Conservation (phyloP, 2,329 filamentous ascomycete genomes). For the Rhynchosporium graminicola region DNA sequence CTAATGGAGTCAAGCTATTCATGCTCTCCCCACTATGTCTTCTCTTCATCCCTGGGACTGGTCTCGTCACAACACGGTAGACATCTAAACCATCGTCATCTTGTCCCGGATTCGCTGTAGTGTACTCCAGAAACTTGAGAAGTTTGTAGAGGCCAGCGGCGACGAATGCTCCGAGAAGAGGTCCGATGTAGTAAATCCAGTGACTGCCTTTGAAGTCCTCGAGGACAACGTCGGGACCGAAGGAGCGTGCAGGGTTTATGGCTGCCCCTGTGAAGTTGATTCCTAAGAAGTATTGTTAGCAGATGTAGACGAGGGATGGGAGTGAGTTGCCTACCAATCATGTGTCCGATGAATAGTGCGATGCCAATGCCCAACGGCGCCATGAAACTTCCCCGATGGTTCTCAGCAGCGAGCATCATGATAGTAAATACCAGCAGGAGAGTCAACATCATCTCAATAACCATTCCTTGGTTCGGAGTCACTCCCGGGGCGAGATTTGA, state of each 20-base stretch:
- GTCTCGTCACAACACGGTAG: slow-evolving; percentile 12
- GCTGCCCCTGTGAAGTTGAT: slow-evolving; percentile 50
- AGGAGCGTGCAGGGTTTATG: slow-evolving; percentile 49
- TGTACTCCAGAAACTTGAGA: slow-evolving; percentile 53
- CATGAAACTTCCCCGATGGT: slow-evolving; percentile 70
- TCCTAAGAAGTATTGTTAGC: slow-evolving; percentile 33
- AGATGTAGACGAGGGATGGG: neutral
- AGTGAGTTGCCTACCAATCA: slow-evolving; percentile 23
- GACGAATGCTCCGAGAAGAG: slow-evolving; percentile 49
- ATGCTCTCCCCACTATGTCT: slow-evolving; percentile 9
- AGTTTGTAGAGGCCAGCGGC: slow-evolving; percentile 50
- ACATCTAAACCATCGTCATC: slow-evolving; percentile 38
- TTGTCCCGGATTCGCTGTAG: slow-evolving; percentile 52
- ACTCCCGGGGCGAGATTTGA: slow-evolving; percentile 45
- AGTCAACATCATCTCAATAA: slow-evolving; percentile 51
- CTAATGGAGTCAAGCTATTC: neutral
- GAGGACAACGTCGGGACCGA: slow-evolving; percentile 48
- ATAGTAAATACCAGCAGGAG: slow-evolving; percentile 49
- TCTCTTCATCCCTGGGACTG: neutral
- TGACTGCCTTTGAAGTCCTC: slow-evolving; percentile 46
- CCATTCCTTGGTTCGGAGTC: slow-evolving; percentile 46
- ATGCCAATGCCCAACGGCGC: slow-evolving; percentile 73
- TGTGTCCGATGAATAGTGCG: slow-evolving; percentile 60
- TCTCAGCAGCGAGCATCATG: slow-evolving; percentile 63
- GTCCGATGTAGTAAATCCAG: slow-evolving; percentile 54